Evolutionary conservation across 2,329 filamentous ascomycete species (phyloP).

Genomic region (Xylaria sp.): DNA sequence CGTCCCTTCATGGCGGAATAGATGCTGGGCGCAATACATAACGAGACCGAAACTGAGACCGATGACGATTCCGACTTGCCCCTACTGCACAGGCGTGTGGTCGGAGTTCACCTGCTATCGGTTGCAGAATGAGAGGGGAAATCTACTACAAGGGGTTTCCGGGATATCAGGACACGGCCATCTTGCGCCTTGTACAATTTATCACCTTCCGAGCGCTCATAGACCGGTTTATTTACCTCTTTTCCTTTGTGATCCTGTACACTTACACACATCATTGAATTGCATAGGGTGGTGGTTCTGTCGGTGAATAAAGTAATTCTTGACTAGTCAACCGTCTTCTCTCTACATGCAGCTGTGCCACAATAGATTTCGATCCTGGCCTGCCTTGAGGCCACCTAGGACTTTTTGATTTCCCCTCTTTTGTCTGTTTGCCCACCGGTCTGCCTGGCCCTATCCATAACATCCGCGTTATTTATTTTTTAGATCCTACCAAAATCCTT

Average conservation of each 20-base stretch:
- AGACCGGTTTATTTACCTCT: conserved; percentile 39
- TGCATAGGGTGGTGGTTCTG: conserved; percentile 41
- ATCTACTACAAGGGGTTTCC: conserved; percentile 29
- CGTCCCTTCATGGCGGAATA: conserved; percentile 25
- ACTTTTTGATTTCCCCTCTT: conserved; percentile 25
- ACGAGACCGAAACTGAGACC: conserved; percentile 27
- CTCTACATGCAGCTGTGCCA: conserved; percentile 32
- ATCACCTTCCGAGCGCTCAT: conserved; percentile 42
- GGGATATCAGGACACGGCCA: conserved; percentile 32
- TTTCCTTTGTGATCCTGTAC: conserved; percentile 49
- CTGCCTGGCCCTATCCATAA: conserved; percentile 18
- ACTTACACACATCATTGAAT: conserved; percentile 45
- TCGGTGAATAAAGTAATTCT: conserved; percentile 41
- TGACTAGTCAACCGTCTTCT: conserved; percentile 25
- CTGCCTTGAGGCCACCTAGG: conserved; percentile 24
- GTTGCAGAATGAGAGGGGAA: conserved; percentile 30
- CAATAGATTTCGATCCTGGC: conserved; percentile 23
- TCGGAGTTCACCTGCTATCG: conserved; percentile 20
- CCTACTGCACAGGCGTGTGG: conserved; percentile 23
- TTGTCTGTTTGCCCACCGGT: conserved; percentile 23
- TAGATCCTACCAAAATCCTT: conserved; percentile 4
- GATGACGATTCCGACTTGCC: conserved; percentile 21
- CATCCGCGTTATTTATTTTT: conserved; percentile 13
- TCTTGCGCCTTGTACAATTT: conserved; percentile 44
- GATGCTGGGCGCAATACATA: conserved; percentile 28